A percentile compares a stretch with the other conserved stretches of the same genome.
These are phyloP conservation scores for Fomitopsis betulina DNA, from an alignment of 1,284 basidiomycete species.

Conservation along the genomic window DNA sequence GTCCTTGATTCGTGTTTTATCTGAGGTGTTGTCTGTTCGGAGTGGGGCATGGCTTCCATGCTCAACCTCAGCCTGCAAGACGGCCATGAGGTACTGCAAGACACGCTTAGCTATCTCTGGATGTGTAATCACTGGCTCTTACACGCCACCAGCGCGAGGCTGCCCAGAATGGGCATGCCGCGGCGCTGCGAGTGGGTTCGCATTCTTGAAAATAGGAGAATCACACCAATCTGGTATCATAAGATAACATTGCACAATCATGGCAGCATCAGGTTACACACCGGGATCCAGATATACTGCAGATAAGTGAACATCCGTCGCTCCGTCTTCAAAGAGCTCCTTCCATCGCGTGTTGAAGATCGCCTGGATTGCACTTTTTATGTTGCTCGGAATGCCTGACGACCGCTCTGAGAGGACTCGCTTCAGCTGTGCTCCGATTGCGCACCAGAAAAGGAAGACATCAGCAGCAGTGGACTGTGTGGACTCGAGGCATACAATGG, in stretches of 20 bases:
- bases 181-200: no score
- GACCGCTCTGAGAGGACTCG: conserved; percentile 10
- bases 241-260: no score
- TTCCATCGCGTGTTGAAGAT: conserved; percentile 5
- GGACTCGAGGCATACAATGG: conserved; percentile 28
- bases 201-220: no score
- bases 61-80: neutral
- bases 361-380: neutral
- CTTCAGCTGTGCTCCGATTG: conserved; percentile 17
- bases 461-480: conserved; percentile 22
- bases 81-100: neutral
- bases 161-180: no score
- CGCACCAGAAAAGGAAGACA: conserved; percentile 29
- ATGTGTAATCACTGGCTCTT: neutral
- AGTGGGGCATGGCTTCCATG: neutral
- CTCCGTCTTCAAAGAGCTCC: conserved; percentile 6
- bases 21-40: no score
- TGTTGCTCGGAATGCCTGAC: neutral
- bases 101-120: neutral
- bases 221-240: neutral
- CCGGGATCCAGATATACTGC: conserved; percentile 9
- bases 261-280: no score
- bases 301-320: neutral
- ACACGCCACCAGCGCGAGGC: no score
- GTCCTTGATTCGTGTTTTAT: neutral